Base-by-base conservation (phyloP, 768 basidiomycete species). In the Tricholoma matsutake region DNA sequence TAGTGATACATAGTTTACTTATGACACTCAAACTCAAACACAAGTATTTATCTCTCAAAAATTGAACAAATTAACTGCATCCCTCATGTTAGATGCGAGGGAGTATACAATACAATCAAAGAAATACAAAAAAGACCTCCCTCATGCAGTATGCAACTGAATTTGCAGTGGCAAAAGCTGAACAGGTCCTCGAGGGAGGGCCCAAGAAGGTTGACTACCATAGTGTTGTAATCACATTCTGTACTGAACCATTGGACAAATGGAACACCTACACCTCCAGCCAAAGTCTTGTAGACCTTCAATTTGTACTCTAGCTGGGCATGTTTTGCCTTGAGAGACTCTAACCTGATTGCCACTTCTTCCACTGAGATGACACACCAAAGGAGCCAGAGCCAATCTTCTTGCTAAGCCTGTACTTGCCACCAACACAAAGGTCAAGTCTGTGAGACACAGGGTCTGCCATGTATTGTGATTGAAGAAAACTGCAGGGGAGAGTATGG, bases 271-370 rank as follows among this genome's bases (percentile, higher is more conserved):
- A 99, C 97, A 65, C 97, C 96, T 59, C 96, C 97, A 22, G 96
- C 96, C 55, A 99, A 86, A 18, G 93, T 94, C 87, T 98, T 98
- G 79, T 89, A 91, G 49, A 92, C 91, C 75, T 91, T 91, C 66
- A 88, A 89, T 78, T 99, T 96, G 72, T 98, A 98, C 76, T 98
- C 96, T 70, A 99, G 89, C 78, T 99, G 96, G 16, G 96, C 97
- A 68, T 98, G 96, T 77, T 98, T 99, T 66, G 96, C 96, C 78
- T 99, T 99, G 76, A 98, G 94, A 1, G 96, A 98, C 78, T 99
- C 96, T 69, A 99, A 92, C 32, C 9, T 32, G n/a, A n/a, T n/a
- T n/a, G n/a, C n/a, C n/a, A n/a, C n/a, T n/a, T n/a, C n/a, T n/a
- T n/a, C n/a, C n/a, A n/a, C n/a, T n/a, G n/a, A n/a, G n/a, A n/a